Evolutionary conservation across 2,329 filamentous ascomycete genomes (phyloP).

Genomic region (Sporothrix phasma): DNA sequence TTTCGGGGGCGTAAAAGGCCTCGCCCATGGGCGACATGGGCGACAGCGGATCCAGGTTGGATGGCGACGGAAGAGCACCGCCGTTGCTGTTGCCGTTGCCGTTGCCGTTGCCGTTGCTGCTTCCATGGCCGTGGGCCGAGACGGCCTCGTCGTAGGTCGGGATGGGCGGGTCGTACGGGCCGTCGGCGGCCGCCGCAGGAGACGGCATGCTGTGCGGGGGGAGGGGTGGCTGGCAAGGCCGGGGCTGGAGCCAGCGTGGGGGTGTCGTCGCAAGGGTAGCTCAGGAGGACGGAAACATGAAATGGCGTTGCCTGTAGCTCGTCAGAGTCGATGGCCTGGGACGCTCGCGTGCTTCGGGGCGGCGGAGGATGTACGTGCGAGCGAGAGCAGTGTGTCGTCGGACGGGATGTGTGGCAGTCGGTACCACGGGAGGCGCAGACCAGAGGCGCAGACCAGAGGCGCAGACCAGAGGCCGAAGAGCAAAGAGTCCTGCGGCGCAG

Average conservation of each 20-base stretch:
- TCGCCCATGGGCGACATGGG: conserved; percentile 47
- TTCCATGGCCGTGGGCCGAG: conserved; percentile 41
- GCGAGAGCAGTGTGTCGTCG: background rate
- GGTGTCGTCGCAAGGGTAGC: background rate
- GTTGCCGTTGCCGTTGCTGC: too few relatives aligned
- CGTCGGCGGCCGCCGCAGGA: background rate
- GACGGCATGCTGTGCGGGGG: background rate
- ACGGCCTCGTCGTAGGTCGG: conserved; percentile 77
- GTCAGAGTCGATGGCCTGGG: background rate
- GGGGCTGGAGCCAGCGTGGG: background rate
- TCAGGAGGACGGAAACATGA: background rate
- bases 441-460: background rate
- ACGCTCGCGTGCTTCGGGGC: background rate
- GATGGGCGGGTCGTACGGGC: conserved; percentile 49
- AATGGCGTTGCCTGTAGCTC: background rate
- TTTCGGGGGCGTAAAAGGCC: conserved; percentile 55
- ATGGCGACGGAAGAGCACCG: conserved; percentile 12
- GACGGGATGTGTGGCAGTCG: background rate
- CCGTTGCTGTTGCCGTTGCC: too few relatives aligned
- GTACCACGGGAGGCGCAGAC: background rate
- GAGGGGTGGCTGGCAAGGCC: background rate
- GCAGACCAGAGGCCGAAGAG: background rate
- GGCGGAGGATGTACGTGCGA: background rate
- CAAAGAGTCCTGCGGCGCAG: background rate
- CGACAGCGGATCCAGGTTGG: conserved; percentile 39